Percentiles rank a stretch among this genome's conserved stretches.
These are phyloP conservation scores for Hebeloma cylindrosporum DNA, from an alignment of 768 basidiomycete genomes.

Conservation along the genomic window DNA sequence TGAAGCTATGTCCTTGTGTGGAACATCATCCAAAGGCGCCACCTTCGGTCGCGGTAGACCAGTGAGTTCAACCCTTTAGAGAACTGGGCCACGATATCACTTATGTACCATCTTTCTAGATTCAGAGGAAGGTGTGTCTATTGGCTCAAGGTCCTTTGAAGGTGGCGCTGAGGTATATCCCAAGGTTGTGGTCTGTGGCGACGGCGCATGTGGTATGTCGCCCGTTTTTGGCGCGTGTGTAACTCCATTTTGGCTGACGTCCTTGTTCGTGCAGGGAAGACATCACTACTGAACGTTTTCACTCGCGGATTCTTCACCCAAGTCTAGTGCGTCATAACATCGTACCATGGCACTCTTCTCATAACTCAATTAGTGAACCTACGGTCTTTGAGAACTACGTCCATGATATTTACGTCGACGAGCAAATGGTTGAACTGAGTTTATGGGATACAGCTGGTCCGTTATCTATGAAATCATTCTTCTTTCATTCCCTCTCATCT, in stretches of 20 bases:
- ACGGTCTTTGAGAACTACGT: slow-evolving; percentile 99
- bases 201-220: slow-evolving; percentile 86
- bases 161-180: slow-evolving; percentile 10
- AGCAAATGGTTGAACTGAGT: slow-evolving; percentile 85
- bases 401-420: slow-evolving; percentile 84
- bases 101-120: slow-evolving; percentile 27
- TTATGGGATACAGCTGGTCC: slow-evolving; percentile 97
- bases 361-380: too few species aligned
- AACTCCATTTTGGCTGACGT: slow-evolving; percentile 14
- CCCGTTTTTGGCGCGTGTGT: slow-evolving; percentile 7
- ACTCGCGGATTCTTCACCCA: slow-evolving; percentile 92
- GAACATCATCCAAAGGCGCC: slow-evolving; percentile 47
- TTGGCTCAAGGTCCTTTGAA: not conserved
- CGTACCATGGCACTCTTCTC: too few species aligned
- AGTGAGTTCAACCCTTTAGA: slow-evolving; percentile 32
- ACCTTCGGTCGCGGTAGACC: slow-evolving; percentile 59
- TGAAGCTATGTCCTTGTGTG: slow-evolving; percentile 51
- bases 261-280: slow-evolving; percentile 57
- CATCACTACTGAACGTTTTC: slow-evolving; percentile 84
- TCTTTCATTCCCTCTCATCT: slow-evolving; percentile 5
- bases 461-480: slow-evolving; percentile 20
- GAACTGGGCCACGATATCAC: not conserved
- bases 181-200: slow-evolving; percentile 87
- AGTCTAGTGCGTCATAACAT: slow-evolving; percentile 76
- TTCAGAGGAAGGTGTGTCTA: slow-evolving; percentile 45